Evolutionary conservation across 2,329 filamentous ascomycete genomes (phyloP), one percentile per base, ranked within the genome.

Genomic region (Botrytis medusae): DNA sequence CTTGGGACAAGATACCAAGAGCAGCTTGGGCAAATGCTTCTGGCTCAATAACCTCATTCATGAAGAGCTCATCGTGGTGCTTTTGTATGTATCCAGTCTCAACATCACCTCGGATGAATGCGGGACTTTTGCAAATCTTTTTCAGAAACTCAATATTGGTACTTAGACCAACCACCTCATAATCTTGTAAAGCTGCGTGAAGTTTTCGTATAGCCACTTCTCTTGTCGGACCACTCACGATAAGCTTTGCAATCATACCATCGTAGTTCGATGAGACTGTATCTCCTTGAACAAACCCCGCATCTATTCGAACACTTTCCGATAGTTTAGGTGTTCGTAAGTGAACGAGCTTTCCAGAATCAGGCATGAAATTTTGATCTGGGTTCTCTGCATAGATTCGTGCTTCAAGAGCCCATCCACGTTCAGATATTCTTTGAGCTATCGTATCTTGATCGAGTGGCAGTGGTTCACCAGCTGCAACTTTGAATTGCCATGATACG

Each of bases 71-170:
- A 18, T 90, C 87, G 74, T 89, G 88, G 84, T 97, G 92, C 82
- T 97, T 97, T 72, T 95, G 91, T 77, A 99, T 98, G 81, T 97
- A 99, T 1, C 95, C 95, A 0, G 96, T 99, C 83, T 99, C 95
- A 22, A 99, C 94, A 32, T 96, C 90, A 14, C 95, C 96, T 18
- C 88, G 88, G 73, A 97, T 88, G 80, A 99, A 99, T 68, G 92
- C 93, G 0, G 89, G 87, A 74, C 92, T 94, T 63, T 90, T 88
- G 81, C 94, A 97, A 72, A 98, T 87, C 14, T 91, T 88, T 85
- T 98, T 98, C 74, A 99, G 84, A 80, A 99, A 99, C 82, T 98
- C 96, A 75, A 99, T 95, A 81, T 99, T 99, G 10, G 96, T 99
- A 80, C 93, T 92, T 12, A 97, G 89, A 0, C 96, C 96, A 4